Evolutionary conservation across 345 rosid genomes (phyloP).

Genomic region (Boechera stricta): DNA sequence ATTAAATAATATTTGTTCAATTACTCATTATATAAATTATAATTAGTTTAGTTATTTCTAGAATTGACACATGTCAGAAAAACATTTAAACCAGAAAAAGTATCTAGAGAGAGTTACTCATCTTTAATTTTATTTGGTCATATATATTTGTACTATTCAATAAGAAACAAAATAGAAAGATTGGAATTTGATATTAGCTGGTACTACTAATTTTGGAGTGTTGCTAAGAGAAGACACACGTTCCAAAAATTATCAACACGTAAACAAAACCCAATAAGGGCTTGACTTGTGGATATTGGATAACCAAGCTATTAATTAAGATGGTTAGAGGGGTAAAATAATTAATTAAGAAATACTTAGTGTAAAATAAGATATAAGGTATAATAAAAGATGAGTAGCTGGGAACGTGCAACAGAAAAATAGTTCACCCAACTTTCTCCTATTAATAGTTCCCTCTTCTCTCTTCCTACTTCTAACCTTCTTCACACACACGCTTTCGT

Average conservation of each 20-base stretch:
- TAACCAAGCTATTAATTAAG: conserved; percentile 38
- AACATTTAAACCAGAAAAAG: background rate
- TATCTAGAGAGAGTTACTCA: background rate
- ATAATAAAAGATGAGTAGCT: conserved; percentile 55
- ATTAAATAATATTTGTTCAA: background rate
- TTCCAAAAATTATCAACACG: conserved; percentile 26
- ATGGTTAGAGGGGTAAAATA: background rate
- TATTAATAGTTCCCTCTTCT: conserved; percentile 35
- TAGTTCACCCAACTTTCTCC: conserved; percentile 82
- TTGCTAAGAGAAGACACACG: conserved; percentile 19
- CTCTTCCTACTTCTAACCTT: conserved; percentile 39
- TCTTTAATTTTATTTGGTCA: conserved; percentile 8
- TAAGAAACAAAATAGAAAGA: background rate
- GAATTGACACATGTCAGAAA: conserved; percentile 2
- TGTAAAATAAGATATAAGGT: conserved; percentile 21
- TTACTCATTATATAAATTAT: background rate
- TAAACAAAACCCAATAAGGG: conserved; percentile 31
- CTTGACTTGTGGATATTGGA: conserved; percentile 42
- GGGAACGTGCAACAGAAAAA: conserved; percentile 63
- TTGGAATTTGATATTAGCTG: conserved; percentile 26
- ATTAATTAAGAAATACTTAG: background rate
- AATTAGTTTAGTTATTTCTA: background rate
- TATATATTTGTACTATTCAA: background rate
- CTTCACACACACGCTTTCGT: conserved; percentile 38
- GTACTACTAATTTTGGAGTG: conserved; percentile 23